Percentiles rank a stretch among this genome's conserved stretches.
phyloP scores from a whole-genome alignment of 1,139 yeast genomes.

The Yamadazyma triangularis region DNA sequence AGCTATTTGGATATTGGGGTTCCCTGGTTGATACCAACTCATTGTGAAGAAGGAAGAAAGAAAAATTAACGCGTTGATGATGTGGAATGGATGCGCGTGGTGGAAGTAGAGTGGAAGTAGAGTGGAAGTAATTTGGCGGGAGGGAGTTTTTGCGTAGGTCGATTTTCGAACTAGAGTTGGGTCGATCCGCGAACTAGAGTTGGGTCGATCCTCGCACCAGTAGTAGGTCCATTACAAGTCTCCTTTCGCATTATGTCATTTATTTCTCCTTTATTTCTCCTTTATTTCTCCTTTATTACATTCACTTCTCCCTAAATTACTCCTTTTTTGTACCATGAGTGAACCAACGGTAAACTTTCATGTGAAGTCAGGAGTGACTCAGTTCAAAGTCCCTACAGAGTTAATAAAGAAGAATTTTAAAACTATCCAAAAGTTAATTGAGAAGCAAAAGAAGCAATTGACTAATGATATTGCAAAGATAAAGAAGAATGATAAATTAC shows the following conservation, averaged over 20 bases:
- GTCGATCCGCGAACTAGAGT: too few relatives aligned
- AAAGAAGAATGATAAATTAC: constrained; percentile 21
- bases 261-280: too few relatives aligned
- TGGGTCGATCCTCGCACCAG: too few relatives aligned
- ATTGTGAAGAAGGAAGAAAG: constrained; percentile 10
- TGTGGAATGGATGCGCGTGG: not conserved
- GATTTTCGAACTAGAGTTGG: too few relatives aligned
- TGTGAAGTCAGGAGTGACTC: constrained; percentile 43
- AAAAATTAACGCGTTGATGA: constrained; percentile 1
- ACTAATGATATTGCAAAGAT: constrained; percentile 36
- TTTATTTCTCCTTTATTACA: not conserved
- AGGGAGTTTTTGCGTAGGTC: too few relatives aligned
- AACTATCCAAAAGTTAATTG: constrained; percentile 51
- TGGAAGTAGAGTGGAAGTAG: too few relatives aligned
- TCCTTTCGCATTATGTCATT: not conserved
- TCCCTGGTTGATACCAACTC: constrained; percentile 30
- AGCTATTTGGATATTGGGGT: constrained; percentile 15
- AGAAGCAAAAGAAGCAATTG: constrained; percentile 44
- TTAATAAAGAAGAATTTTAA: constrained; percentile 56
- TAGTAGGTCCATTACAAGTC: not conserved
- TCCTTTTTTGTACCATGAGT: constrained; percentile 25
- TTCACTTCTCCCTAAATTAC: not conserved
- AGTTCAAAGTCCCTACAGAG: constrained; percentile 60
- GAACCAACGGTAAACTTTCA: constrained; percentile 41
- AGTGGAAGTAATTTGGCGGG: too few relatives aligned